These are phyloP conservation scores for Cryptomeria japonica DNA, from an alignment of 75 land plant genomes.

Conservation along the genomic window DNA sequence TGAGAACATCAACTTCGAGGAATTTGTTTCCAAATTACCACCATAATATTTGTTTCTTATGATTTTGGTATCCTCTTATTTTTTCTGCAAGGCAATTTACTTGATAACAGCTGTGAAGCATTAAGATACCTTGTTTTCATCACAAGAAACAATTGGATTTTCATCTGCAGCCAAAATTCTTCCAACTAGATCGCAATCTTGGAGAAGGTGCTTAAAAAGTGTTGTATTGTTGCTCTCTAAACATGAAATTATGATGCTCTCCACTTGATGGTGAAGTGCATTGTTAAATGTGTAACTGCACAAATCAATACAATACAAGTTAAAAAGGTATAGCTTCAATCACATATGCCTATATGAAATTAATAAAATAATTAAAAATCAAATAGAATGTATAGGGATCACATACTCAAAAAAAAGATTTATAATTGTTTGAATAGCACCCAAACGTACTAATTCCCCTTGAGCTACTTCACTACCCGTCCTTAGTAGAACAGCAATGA, in stretches of 20 bases:
- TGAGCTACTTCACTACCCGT: constrained; percentile 84
- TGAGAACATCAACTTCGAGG: neutral
- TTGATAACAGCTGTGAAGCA: neutral
- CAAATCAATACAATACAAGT: neutral
- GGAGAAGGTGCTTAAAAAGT: constrained; percentile 73
- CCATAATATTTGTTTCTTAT: neutral
- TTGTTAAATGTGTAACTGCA: constrained; percentile 95
- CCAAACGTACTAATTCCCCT: constrained; percentile 70
- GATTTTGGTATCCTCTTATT: neutral
- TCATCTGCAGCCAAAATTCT: constrained; percentile 86
- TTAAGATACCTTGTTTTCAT: constrained; percentile 50
- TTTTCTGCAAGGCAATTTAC: neutral
- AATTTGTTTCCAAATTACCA: neutral
- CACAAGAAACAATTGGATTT: constrained; percentile 51
- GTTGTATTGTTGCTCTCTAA: constrained; percentile 63
- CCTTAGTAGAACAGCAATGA: constrained; percentile 79
- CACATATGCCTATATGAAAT: neutral
- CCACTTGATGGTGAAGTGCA: constrained; percentile 91
- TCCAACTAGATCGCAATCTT: constrained; percentile 72
- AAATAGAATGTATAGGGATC: neutral
- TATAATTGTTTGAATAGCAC: constrained; percentile 59
- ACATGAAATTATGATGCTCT: constrained; percentile 77
- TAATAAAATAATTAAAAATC: neutral
- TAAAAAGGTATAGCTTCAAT: neutral
- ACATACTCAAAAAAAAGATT: constrained; percentile 93